phyloP scores from a whole-genome alignment of 2,329 filamentous ascomycete species.

The Hypoxylon sp. region DNA sequence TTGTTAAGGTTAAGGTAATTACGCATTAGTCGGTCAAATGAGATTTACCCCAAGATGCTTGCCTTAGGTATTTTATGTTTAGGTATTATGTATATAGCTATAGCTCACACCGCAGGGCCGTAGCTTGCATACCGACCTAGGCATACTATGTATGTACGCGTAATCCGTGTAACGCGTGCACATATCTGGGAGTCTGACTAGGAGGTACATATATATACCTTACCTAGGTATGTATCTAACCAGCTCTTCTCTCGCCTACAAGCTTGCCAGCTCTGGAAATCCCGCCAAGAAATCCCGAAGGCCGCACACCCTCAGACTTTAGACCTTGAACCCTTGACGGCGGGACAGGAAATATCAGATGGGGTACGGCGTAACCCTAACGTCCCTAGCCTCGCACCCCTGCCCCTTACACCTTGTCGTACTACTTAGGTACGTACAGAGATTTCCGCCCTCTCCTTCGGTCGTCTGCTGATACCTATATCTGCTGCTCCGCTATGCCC shows the following conservation, averaged over 20 bases:
- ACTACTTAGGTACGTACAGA: too few relatives aligned
- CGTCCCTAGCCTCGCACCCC: not conserved
- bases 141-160: too few relatives aligned
- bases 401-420: not conserved
- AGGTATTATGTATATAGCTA: too few relatives aligned
- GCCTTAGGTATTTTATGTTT: too few relatives aligned
- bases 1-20: conserved; percentile 4
- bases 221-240: not conserved
- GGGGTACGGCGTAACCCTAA: conserved; percentile 11
- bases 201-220: too few relatives aligned
- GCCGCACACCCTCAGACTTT: conserved; percentile 14
- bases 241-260: too few relatives aligned
- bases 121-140: too few relatives aligned
- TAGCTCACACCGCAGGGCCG: too few relatives aligned
- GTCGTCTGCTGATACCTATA: too few relatives aligned
- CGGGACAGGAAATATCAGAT: conserved; percentile 25
- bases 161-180: too few relatives aligned
- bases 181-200: too few relatives aligned
- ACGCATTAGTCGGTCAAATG: not conserved
- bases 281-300: conserved; percentile 16
- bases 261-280: conserved; percentile 1
- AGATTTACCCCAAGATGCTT: not conserved
- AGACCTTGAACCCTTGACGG: conserved; percentile 15
- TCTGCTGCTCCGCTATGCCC: not conserved
- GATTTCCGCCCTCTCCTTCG: conserved; percentile 29